Percentiles rank a stretch among this genome's conserved stretches.
These are phyloP conservation scores for Rickenella mellea DNA, from an alignment of 768 basidiomycete genomes.

Conservation along the genomic window DNA sequence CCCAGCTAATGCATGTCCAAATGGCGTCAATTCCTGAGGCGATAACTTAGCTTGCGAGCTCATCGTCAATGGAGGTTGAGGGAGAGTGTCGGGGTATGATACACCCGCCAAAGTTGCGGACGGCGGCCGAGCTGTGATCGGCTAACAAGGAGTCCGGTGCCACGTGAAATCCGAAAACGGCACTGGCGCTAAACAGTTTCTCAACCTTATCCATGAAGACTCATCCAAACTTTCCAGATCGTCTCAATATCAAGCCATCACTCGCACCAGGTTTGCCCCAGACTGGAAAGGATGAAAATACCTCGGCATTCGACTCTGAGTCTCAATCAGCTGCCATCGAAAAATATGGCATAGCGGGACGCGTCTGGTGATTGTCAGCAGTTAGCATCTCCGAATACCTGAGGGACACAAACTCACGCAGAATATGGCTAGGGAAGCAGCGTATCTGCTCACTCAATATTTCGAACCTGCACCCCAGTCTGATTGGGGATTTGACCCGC, in stretches of 20 bases:
- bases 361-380: conserved; percentile 56
- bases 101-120: no score
- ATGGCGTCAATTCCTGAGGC: conserved; percentile 62
- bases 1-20: conserved; percentile 85
- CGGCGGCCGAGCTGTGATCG: not conserved
- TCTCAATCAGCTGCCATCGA: conserved; percentile 53
- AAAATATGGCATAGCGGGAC: conserved; percentile 73
- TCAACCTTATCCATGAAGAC: not conserved
- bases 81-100: not conserved
- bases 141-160: not conserved
- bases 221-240: conserved; percentile 36
- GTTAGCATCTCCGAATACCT: not conserved
- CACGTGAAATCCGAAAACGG: not conserved
- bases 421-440: conserved; percentile 55
- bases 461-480: conserved; percentile 27
- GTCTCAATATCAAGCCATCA: conserved; percentile 30
- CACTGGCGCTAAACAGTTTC: not conserved
- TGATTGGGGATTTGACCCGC: conserved; percentile 43
- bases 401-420: conserved; percentile 2
- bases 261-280: not conserved
- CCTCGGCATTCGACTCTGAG: conserved; percentile 17
- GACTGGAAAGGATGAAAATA: not conserved
- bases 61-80: not conserved
- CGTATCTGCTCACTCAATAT: conserved; percentile 51
- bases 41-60: not conserved